Base-by-base conservation (phyloP, 2,329 filamentous ascomycete species). In the Oidium heveae region DNA sequence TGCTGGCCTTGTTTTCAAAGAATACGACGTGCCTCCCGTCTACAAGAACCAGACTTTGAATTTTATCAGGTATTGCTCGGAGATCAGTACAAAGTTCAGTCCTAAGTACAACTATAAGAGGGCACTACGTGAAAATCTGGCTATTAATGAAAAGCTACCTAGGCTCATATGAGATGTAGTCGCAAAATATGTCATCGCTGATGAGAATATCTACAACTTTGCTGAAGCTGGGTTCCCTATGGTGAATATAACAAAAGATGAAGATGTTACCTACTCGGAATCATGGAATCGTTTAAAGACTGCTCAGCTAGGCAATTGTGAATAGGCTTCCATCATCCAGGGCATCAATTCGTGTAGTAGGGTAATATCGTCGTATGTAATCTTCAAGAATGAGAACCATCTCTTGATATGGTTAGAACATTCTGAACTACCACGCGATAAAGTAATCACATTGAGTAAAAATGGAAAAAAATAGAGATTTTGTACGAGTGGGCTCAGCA, bases 321-420 rank as follows among this genome's bases (percentile, higher is more conserved):
- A 65, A 58, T 65, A 52, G 59, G 58, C 57, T 34, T 63, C 60
- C 55, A 49, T 58, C n/a, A 64, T 65, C 49, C 18, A 62, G 37
- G 55, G 44, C 9, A 56, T 64, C 28, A 63, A 60, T 56, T 56
- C 59, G 20, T n/a, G 13, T 12, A 58, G 61, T 16, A 64, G 52
- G 56, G 43, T 39, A 12, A 33, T 64, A 36, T 61, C 57, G 8
- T 37, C 50, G 10, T 56, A 34, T 39, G 24, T 56, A 3, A 50
- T 56, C 34, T 33, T 55, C 32, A 52, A 37, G 33, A 34, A 36
- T n/a, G 41, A 55, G 39, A 43, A 24, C 46, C 43, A 55, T 32
- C 46, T 52, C 15, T 36, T 7, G 7, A 43, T 20, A 13, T 55
- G 36, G 46, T 55, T 43, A 44, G 9, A 55, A 32, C n/a, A n/a